Evolutionary conservation across 2,329 filamentous ascomycete species (phyloP).

Genomic region (Colletotrichum endophyticum): DNA sequence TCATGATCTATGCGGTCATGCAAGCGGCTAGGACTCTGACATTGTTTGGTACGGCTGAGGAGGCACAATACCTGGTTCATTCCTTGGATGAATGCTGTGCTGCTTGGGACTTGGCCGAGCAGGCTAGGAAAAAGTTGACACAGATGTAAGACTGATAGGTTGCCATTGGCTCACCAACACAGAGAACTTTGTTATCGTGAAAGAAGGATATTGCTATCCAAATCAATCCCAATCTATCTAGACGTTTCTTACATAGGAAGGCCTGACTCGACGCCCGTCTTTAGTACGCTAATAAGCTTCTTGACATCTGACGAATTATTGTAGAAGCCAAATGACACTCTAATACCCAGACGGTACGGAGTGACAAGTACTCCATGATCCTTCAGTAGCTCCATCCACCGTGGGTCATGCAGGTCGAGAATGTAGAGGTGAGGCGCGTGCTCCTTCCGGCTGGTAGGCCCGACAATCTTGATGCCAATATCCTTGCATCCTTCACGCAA

Average conservation of each 20-base stretch:
- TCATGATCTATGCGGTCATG: neutral
- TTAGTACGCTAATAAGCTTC: conserved; percentile 9
- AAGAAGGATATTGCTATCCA: neutral
- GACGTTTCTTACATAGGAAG: neutral
- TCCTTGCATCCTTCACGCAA: conserved; percentile 23
- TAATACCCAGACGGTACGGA: conserved; percentile 27
- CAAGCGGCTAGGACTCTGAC: neutral
- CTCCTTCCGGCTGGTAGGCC: conserved; percentile 20
- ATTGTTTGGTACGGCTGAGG: neutral
- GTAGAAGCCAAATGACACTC: conserved; percentile 32
- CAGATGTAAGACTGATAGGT: neutral
- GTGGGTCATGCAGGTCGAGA: conserved; percentile 24
- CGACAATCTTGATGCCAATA: conserved; percentile 27
- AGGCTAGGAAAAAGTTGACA: neutral
- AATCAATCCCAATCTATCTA: neutral
- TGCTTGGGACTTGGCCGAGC: neutral
- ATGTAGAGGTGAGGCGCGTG: conserved; percentile 35
- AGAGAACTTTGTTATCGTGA: neutral
- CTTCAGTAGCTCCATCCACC: conserved; percentile 26
- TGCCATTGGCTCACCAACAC: neutral
- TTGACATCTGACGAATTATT: conserved; percentile 25
- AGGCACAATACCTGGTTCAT: neutral
- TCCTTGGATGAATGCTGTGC: neutral
- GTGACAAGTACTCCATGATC: conserved; percentile 22
- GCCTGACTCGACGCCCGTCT: neutral